Conservation (phyloP, 495 filamentous ascomycete species). For the Hypoxylon fuscum region DNA sequence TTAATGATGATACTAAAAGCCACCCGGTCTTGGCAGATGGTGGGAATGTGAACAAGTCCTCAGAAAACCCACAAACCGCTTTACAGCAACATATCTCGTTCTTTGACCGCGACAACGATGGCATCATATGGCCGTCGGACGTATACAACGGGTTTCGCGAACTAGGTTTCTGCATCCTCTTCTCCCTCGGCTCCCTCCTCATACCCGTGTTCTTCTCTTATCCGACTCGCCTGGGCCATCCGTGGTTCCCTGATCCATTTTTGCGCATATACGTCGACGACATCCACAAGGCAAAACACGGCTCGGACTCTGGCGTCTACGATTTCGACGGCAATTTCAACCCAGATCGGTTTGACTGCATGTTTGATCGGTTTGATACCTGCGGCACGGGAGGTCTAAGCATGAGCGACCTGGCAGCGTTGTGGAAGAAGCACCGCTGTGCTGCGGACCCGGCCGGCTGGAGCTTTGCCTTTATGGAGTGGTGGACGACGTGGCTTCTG, state of each 20-base stretch:
- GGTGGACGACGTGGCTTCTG: constrained; percentile 57
- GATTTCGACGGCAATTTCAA: constrained; percentile 24
- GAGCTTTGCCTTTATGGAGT: constrained; percentile 53
- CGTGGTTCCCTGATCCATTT: constrained; percentile 24
- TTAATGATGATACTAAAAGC: not conserved
- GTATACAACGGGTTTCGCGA: constrained; percentile 58
- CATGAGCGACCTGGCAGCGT: constrained; percentile 5
- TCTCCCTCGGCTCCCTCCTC: constrained; percentile 51
- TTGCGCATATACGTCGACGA: constrained; percentile 31
- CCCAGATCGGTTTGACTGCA: constrained; percentile 17
- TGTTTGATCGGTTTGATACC: constrained; percentile 24
- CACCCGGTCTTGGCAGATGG: not conserved
- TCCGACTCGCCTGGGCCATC: constrained; percentile 20
- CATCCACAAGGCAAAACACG: constrained; percentile 33
- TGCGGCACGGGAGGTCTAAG: constrained; percentile 8
- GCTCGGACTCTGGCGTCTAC: constrained; percentile 31
- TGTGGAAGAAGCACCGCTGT: constrained; percentile 22
- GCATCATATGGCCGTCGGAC: constrained; percentile 58
- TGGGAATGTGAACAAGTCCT: not conserved
- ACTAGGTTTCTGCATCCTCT: constrained; percentile 55
- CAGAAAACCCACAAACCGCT: constrained; percentile 32
- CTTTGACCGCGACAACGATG: constrained; percentile 60
- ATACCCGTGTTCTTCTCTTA: constrained; percentile 38
- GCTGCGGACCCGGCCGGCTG: constrained; percentile 32
- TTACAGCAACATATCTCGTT: constrained; percentile 61